A percentile compares a stretch with the other conserved stretches of the same genome.
phyloP scores from a whole-genome alignment of 495 filamentous ascomycete species.

The Trichoderma orchidacearum region DNA sequence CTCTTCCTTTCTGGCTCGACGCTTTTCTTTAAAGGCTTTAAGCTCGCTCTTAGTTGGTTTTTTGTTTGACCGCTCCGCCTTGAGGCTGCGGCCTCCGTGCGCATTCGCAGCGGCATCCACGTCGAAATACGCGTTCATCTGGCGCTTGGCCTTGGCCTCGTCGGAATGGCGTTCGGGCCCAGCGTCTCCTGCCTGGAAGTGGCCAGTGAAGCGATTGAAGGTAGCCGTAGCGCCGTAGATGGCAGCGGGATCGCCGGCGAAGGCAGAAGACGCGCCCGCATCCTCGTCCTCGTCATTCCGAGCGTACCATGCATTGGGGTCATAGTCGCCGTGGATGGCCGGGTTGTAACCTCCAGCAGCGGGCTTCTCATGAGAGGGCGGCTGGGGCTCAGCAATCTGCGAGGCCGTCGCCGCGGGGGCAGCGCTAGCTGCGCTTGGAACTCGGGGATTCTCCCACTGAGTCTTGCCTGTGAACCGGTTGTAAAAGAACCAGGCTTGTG shows the following conservation, averaged over 20 bases:
- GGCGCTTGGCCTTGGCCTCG: constrained; percentile 73
- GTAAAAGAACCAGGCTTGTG: constrained; percentile 74
- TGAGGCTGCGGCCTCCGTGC: constrained; percentile 83
- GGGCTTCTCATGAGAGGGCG: neutral
- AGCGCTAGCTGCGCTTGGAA: constrained; percentile 30
- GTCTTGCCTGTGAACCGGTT: constrained; percentile 65
- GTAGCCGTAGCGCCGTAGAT: constrained; percentile 51
- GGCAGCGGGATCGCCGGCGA: constrained; percentile 54
- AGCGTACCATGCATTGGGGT: constrained; percentile 86
- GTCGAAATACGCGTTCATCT: constrained; percentile 93
- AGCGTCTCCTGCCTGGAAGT: constrained; percentile 63
- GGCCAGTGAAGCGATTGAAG: constrained; percentile 90
- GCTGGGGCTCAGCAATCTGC: neutral
- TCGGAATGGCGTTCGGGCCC: constrained; percentile 53
- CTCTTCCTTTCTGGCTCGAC: constrained; percentile 74
- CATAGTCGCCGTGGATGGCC: constrained; percentile 89
- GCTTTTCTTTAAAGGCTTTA: constrained; percentile 58
- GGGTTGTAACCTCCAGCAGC: constrained; percentile 74
- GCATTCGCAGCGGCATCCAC: constrained; percentile 94
- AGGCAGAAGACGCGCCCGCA: constrained; percentile 19
- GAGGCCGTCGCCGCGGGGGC: constrained; percentile 7
- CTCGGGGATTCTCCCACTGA: constrained; percentile 84
- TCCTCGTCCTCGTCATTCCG: constrained; percentile 17
- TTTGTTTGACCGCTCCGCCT: constrained; percentile 80
- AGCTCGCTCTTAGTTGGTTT: constrained; percentile 77